phyloP scores from a whole-genome alignment of 768 basidiomycete species.

The Rhodotorula graminis region DNA sequence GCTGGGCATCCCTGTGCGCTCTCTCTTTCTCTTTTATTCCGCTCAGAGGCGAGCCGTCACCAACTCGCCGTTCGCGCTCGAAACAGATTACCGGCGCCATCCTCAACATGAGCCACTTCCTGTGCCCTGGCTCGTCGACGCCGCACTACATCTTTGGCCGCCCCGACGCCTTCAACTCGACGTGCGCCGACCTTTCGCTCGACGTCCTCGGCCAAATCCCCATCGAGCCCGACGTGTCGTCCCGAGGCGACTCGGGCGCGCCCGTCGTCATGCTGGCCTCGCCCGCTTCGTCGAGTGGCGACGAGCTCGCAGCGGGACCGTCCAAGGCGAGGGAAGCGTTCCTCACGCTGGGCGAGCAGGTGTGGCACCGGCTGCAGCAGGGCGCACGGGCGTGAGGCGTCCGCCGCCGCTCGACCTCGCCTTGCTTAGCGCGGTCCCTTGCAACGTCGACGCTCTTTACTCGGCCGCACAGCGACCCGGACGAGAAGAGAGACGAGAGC shows the following conservation, averaged over 20 bases:
- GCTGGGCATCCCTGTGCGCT: constrained; percentile 72
- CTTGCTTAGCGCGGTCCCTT: no score
- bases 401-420: no score
- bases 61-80: background rate
- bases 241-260: constrained; percentile 63
- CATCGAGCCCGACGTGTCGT: constrained; percentile 68
- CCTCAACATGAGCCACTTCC: constrained; percentile 80
- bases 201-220: constrained; percentile 75
- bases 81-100: constrained; percentile 74
- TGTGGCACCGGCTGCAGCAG: constrained; percentile 12
- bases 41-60: background rate
- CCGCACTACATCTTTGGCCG: constrained; percentile 68
- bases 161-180: constrained; percentile 59
- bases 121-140: constrained; percentile 66
- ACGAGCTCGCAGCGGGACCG: background rate
- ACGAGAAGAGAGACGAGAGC: no score
- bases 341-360: constrained; percentile 3
- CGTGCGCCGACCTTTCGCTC: constrained; percentile 57
- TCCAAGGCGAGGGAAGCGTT: constrained; percentile 18
- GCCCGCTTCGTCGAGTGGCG: background rate
- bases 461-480: no score
- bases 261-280: constrained; percentile 44
- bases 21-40: no score
- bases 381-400: no score
- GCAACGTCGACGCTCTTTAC: no score